Base-by-base conservation (phyloP, 257 asterid species). In the Echium plantagineum region DNA sequence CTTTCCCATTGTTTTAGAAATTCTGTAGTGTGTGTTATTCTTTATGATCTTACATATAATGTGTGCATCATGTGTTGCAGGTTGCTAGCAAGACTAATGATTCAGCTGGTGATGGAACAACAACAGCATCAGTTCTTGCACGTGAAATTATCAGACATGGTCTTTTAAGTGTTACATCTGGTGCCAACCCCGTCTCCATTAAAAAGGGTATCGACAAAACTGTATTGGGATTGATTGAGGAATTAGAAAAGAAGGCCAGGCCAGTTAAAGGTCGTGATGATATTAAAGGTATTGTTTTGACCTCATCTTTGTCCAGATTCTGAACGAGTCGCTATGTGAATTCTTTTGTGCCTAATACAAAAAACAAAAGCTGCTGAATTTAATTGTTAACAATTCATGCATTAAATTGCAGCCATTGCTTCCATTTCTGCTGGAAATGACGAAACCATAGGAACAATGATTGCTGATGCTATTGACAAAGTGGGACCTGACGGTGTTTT, bases 31-130 rank as follows among this genome's bases (percentile, higher is more conserved):
- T 16, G 55, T 24, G 6, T 21, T 52, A 52, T 63, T 19, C 20
- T 22, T 26, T 59, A 17, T 21, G 54, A 31, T 18, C 42, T 16
- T 2, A 20, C 15, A 13, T 26, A 31, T 54, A 28, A 31, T 63
- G 67, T 56, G 18, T 51, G 61, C 46, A 69, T 55, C n/a, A n/a
- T n/a, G 35, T 65, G 61, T 12, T 78, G 63, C 52, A 90, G 98
- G 98, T 91, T 75, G 98, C 98, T 52, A 89, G 96, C 83, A 91
- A 85, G 90, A 91, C 98, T 5, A 91, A 91, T 59, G 98, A 91
- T 73, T 91, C 96, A 62, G 98, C 96, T 60, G 98, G 98, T 70
- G 98, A 91, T 75, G 98, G 98, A 57, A 91, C 96, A 6, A 91
- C 98, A 5, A 91, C 98, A 3, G 95, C 98, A 16, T 75, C 96